These are phyloP conservation scores for Hansfordia pulvinata DNA, from an alignment of 2,329 filamentous ascomycete genomes.

Conservation along the genomic window DNA sequence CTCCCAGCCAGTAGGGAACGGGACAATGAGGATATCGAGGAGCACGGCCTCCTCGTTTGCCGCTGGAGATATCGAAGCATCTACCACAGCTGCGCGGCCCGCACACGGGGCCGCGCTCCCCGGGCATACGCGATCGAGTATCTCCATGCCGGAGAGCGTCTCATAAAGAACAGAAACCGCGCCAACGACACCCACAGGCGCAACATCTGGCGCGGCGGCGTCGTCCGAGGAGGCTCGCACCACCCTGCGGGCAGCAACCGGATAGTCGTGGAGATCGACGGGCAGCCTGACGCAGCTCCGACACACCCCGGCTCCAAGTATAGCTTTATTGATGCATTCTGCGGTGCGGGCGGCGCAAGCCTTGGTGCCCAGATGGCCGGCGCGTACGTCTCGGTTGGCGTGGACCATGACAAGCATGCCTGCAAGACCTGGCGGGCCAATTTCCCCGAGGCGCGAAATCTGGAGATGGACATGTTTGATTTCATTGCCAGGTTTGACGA, in stretches of 20 bases:
- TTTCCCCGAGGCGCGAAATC: constrained; percentile 34
- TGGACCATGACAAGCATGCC: constrained; percentile 46
- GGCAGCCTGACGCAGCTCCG: constrained; percentile 3
- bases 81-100: constrained; percentile 12
- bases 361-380: constrained; percentile 46
- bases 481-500: too few species aligned
- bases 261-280: constrained; percentile 11
- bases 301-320: constrained; percentile 31
- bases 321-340: constrained; percentile 59
- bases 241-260: constrained; percentile 11
- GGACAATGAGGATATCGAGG: too few species aligned
- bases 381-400: constrained; percentile 40
- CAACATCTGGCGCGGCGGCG: constrained; percentile 24
- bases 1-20: too few species aligned
- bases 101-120: constrained; percentile 9
- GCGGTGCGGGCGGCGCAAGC: constrained; percentile 59
- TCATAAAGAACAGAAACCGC: too few species aligned
- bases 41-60: constrained; percentile 18
- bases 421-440: constrained; percentile 43
- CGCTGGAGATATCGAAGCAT: constrained; percentile 19
- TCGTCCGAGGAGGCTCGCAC: constrained; percentile 23
- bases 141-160: too few species aligned
- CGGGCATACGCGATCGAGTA: constrained; percentile 12
- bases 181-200: constrained; percentile 18
- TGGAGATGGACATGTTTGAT: constrained; percentile 26